phyloP scores from a whole-genome alignment of 1,284 basidiomycete species.

The Rhodotorula sp. region DNA sequence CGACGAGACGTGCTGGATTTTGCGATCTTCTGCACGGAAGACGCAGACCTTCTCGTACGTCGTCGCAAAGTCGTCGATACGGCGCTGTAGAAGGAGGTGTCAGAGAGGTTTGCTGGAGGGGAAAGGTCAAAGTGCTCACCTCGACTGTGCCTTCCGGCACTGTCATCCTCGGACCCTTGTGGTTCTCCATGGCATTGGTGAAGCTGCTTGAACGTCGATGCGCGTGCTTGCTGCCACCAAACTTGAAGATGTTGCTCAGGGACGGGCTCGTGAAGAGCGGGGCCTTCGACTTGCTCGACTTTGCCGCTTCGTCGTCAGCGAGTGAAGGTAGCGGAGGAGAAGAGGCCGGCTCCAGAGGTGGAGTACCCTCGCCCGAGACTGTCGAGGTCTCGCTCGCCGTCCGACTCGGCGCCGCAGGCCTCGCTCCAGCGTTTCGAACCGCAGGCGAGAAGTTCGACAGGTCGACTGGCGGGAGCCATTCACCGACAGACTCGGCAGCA shows the following conservation, averaged over 20 bases:
- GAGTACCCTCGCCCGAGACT: too few relatives aligned
- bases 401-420: too few relatives aligned
- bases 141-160: background rate
- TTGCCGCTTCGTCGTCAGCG: background rate
- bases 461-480: too few relatives aligned
- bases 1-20: slow-evolving; percentile 21
- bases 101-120: too few relatives aligned
- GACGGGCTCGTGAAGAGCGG: background rate
- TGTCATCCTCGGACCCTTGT: background rate
- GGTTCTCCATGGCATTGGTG: background rate
- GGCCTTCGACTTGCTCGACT: too few relatives aligned
- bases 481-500: background rate
- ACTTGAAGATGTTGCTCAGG: background rate
- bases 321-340: too few relatives aligned
- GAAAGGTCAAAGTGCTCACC: too few relatives aligned
- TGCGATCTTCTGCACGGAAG: slow-evolving; percentile 4
- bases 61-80: slow-evolving; percentile 17
- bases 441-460: slow-evolving; percentile 13
- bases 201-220: background rate
- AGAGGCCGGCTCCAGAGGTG: too few relatives aligned
- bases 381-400: too few relatives aligned
- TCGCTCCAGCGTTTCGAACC: background rate
- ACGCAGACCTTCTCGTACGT: slow-evolving; percentile 22
- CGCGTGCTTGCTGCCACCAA: background rate
- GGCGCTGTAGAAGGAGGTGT: slow-evolving; percentile 2